A percentile compares a stretch with the other conserved stretches of the same genome.
Conservation (phyloP, 495 filamentous ascomycete species). For the Chaetomium fimeti region DNA sequence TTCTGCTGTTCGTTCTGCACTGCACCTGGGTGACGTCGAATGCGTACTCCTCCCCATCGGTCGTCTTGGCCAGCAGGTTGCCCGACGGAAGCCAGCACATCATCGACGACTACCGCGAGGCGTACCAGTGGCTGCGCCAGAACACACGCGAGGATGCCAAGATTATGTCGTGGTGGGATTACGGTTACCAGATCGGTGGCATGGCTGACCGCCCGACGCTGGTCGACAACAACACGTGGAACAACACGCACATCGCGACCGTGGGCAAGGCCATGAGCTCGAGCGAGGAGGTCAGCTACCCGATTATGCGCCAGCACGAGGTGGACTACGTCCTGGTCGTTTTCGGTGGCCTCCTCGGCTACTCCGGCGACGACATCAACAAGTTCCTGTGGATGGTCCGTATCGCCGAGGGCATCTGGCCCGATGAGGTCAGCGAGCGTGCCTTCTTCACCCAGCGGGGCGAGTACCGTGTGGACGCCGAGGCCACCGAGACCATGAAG, state of each 20-base stretch:
- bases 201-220: constrained; percentile 98
- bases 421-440: constrained; percentile 95
- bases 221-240: constrained; percentile 99
- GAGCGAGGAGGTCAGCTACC: constrained; percentile 95
- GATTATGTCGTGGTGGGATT: constrained; percentile 99
- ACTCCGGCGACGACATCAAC: constrained; percentile 99
- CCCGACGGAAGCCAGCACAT: constrained; percentile 97
- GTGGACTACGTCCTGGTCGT: constrained; percentile 98
- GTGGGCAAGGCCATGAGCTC: constrained; percentile 99
- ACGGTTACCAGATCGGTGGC: constrained; percentile 99
- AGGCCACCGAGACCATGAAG: constrained; percentile 96
- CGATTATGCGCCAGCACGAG: constrained; percentile 96
- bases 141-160: constrained; percentile 94
- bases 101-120: constrained; percentile 99
- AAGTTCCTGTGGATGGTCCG: constrained; percentile 99
- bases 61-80: constrained; percentile 87
- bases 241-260: constrained; percentile 99
- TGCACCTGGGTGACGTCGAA: constrained; percentile 99
- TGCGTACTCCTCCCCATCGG: constrained; percentile 96
- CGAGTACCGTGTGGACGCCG: constrained; percentile 91
- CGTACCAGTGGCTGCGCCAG: constrained; percentile 99
- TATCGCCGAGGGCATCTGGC: constrained; percentile 99
- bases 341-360: constrained; percentile 93
- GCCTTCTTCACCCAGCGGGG: constrained; percentile 93
- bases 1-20: constrained; percentile 92